Evolutionary conservation across 805 yeast species (phyloP).

Genomic region (Sporopachydermia lactativora): DNA sequence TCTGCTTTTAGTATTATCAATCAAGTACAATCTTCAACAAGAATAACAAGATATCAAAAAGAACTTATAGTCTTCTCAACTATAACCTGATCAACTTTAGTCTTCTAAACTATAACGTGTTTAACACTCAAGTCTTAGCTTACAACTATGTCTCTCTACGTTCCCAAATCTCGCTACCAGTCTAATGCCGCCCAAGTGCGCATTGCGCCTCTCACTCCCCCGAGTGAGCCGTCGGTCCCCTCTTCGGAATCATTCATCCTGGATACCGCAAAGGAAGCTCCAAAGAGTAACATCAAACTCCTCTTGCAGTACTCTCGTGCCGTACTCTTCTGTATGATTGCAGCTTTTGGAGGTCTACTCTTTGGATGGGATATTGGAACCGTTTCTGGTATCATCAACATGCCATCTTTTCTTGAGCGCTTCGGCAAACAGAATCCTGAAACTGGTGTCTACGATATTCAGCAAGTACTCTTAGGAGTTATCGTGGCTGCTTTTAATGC

Average conservation of each 20-base stretch:
- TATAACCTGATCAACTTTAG: too few species aligned
- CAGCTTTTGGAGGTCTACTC: conserved; percentile 52
- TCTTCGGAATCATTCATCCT: background rate
- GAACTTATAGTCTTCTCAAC: too few species aligned
- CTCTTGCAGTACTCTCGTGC: background rate
- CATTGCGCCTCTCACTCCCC: too few species aligned
- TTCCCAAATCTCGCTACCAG: too few species aligned
- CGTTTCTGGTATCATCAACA: conserved; percentile 49
- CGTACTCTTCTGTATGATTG: conserved; percentile 30
- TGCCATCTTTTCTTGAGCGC: conserved; percentile 33
- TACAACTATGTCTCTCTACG: too few species aligned
- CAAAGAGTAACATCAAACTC: background rate
- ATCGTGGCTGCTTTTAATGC: conserved; percentile 63
- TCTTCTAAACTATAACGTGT: too few species aligned
- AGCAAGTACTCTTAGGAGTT: conserved; percentile 42
- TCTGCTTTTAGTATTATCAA: too few species aligned
- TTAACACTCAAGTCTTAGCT: too few species aligned
- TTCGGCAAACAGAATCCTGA: conserved; percentile 28
- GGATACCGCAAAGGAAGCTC: background rate
- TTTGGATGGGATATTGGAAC: conserved; percentile 62
- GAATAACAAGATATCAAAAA: too few species aligned
- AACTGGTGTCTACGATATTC: conserved; percentile 25
- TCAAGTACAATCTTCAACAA: too few species aligned
- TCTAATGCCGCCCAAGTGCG: too few species aligned
- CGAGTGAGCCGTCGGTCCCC: too few species aligned